Evolutionary conservation across 805 yeast species (phyloP).

Genomic region (Starmera quercuum): DNA sequence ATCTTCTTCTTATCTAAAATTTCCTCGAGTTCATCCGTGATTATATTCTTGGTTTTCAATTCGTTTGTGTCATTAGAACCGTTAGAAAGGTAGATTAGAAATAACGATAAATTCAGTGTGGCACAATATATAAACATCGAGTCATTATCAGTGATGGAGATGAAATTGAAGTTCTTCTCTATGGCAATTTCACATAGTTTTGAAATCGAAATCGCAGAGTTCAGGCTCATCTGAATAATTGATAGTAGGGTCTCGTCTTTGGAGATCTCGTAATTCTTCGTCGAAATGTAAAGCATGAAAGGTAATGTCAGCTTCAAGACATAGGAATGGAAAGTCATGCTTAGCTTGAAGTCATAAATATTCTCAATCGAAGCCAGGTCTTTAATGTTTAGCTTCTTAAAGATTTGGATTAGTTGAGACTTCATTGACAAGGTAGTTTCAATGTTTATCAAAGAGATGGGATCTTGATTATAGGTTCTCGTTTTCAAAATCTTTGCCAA

Average conservation of each 20-base stretch:
- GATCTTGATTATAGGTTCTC: constrained; percentile 28
- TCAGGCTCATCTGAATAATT: constrained; percentile 31
- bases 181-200: constrained; percentile 27
- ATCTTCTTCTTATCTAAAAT: constrained; percentile 13
- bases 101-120: constrained; percentile 31
- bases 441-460: constrained; percentile 30
- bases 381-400: constrained; percentile 26
- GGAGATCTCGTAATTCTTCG: constrained; percentile 26
- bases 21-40: neutral
- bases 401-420: constrained; percentile 25
- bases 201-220: constrained; percentile 31
- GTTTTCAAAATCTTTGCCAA: constrained; percentile 33
- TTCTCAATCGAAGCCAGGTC: constrained; percentile 14
- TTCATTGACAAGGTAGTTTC: constrained; percentile 32
- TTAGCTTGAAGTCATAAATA: constrained; percentile 34
- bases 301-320: constrained; percentile 36
- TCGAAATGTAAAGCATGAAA: constrained; percentile 30
- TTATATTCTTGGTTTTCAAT: constrained; percentile 3
- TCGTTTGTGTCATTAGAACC: constrained; percentile 14
- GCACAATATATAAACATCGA: constrained; percentile 37
- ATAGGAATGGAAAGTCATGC: constrained; percentile 33
- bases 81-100: constrained; percentile 27
- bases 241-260: constrained; percentile 35
- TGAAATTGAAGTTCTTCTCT: constrained; percentile 19
- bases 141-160: constrained; percentile 38